Evolutionary conservation across 2,329 filamentous ascomycete species (phyloP).

Genomic region (Podosphaera aphanis): DNA sequence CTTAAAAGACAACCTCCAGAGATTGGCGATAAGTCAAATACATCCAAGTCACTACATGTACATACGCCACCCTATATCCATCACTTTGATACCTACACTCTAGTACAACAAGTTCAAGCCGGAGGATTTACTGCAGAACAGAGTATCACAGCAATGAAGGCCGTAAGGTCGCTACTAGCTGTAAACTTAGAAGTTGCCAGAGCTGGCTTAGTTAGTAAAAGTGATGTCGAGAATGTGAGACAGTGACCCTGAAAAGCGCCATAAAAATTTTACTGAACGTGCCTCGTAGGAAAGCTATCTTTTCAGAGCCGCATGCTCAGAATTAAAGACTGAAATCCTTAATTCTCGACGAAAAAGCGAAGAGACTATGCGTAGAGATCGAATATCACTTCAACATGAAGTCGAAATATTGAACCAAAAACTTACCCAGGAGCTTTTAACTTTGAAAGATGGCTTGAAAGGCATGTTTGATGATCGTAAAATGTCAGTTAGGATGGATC

Average conservation of each 20-base stretch:
- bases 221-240: constrained; percentile 60
- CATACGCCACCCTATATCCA: constrained; percentile 64
- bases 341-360: constrained; percentile 54
- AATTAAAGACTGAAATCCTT: constrained; percentile 67
- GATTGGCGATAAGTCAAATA: constrained; percentile 15
- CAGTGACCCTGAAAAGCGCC: too few species aligned
- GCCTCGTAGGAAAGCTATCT: constrained; percentile 51
- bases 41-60: constrained; percentile 38
- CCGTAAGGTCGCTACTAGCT: constrained; percentile 52
- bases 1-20: constrained; percentile 23
- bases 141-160: constrained; percentile 78
- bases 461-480: constrained; percentile 92
- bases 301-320: constrained; percentile 80
- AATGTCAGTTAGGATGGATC: constrained; percentile 74
- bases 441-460: constrained; percentile 73
- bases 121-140: constrained; percentile 53
- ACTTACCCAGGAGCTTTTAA: constrained; percentile 59
- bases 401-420: constrained; percentile 78
- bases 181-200: constrained; percentile 64
- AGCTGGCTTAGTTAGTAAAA: constrained; percentile 63
- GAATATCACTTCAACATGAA: constrained; percentile 75
- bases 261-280: too few species aligned
- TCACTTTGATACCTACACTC: constrained; percentile 83
- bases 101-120: constrained; percentile 55
- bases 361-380: constrained; percentile 61